Percentiles rank a stretch among this genome's conserved stretches.
phyloP scores from a whole-genome alignment of 768 basidiomycete species.

The Aureoboletus auriporus region DNA sequence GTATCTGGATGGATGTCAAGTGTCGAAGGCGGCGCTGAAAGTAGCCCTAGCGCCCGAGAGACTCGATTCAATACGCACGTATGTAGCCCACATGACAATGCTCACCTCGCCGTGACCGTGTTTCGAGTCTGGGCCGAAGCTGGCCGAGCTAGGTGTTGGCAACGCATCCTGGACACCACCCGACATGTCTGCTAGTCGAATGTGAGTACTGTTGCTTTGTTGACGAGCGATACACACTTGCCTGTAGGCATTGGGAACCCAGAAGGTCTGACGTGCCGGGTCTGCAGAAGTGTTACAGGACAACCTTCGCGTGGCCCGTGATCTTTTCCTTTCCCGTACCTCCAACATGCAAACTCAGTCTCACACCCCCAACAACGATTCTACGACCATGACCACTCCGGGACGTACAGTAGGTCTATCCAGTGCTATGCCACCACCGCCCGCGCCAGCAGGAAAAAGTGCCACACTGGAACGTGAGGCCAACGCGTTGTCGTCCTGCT shows the following conservation, averaged over 20 bases:
- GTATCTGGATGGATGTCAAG: conserved; percentile 67
- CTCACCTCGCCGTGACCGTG: conserved; percentile 14
- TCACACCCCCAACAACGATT: conserved; percentile 22
- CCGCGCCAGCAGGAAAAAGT: conserved; percentile 37
- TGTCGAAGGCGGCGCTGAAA: conserved; percentile 69
- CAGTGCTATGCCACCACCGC: conserved; percentile 49
- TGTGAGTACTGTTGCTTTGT: not conserved
- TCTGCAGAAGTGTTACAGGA: too few relatives aligned
- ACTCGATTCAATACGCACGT: not conserved
- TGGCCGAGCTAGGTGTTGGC: conserved; percentile 12
- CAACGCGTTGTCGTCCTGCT: conserved; percentile 48
- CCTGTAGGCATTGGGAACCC: too few relatives aligned
- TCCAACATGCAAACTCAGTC: conserved; percentile 43
- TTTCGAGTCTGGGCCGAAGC: conserved; percentile 12
- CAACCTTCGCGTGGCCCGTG: not conserved
- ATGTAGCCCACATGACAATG: not conserved
- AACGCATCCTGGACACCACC: conserved; percentile 12
- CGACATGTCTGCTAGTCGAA: conserved; percentile 18
- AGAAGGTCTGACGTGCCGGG: too few relatives aligned
- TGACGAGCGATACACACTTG: too few relatives aligned
- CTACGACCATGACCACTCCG: conserved; percentile 5
- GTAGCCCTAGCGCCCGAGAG: conserved; percentile 13
- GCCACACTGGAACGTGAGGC: conserved; percentile 64
- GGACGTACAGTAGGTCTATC: conserved; percentile 26
- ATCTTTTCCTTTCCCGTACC: conserved; percentile 25